Percentiles rank a stretch among this genome's conserved stretches.
phyloP scores from a whole-genome alignment of 805 yeast species.

The Naumovozyma baii region DNA sequence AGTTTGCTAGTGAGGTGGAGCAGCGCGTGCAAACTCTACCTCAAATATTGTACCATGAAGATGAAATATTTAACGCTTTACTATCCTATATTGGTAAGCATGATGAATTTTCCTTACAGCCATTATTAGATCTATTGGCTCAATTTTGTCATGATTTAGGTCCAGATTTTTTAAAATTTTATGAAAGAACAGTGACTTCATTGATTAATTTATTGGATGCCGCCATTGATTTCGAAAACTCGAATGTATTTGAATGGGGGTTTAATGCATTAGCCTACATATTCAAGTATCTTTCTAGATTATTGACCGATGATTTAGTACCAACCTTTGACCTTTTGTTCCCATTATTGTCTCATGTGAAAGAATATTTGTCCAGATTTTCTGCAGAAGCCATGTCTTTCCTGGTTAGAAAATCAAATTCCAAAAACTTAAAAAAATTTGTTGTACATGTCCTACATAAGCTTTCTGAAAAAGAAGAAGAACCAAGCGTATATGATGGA shows the following conservation, averaged over 20 bases:
- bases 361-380: conserved; percentile 64
- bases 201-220: conserved; percentile 38
- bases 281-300: conserved; percentile 74
- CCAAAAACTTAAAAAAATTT: conserved; percentile 38
- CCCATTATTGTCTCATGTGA: conserved; percentile 52
- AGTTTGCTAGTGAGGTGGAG: conserved; percentile 48
- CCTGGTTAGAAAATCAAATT: conserved; percentile 57
- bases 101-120: conserved; percentile 68
- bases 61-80: conserved; percentile 47
- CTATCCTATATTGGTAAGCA: conserved; percentile 38
- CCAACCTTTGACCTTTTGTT: conserved; percentile 60
- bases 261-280: conserved; percentile 80
- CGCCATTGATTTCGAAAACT: conserved; percentile 41
- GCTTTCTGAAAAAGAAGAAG: conserved; percentile 25
- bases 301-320: conserved; percentile 48
- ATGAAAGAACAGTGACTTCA: conserved; percentile 40
- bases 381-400: conserved; percentile 88
- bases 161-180: conserved; percentile 74
- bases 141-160: conserved; percentile 90
- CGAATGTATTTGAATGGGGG: conserved; percentile 67
- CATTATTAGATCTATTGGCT: conserved; percentile 67
- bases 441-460: conserved; percentile 36
- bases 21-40: conserved; percentile 61
- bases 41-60: conserved; percentile 65
- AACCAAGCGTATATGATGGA: conserved; percentile 45